phyloP scores from a whole-genome alignment of 768 basidiomycete genomes.

The Rhodocollybia butyracea region DNA sequence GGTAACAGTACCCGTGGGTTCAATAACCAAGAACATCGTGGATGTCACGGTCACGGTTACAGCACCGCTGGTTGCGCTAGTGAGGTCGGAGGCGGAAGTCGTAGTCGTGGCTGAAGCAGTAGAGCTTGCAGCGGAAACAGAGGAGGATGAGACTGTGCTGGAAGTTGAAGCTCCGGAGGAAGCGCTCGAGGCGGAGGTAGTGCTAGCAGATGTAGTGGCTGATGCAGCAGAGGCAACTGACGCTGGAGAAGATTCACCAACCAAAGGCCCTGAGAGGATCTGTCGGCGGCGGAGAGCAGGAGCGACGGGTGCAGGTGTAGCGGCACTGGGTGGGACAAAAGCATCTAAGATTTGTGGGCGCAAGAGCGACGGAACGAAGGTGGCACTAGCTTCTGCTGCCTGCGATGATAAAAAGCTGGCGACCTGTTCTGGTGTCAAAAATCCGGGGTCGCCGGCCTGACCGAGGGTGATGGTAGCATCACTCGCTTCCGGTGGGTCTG shows the following conservation, averaged over 20 bases:
- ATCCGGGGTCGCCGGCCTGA: too few species aligned
- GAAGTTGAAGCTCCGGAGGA: too few species aligned
- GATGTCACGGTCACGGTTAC: constrained; percentile 4
- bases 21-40: constrained; percentile 3
- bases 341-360: neutral
- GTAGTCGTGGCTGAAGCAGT: neutral
- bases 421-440: too few species aligned
- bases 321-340: too few species aligned
- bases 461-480: neutral
- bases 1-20: neutral
- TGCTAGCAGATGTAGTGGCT: too few species aligned
- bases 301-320: neutral
- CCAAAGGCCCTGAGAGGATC: neutral
- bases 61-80: neutral
- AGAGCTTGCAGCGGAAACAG: neutral
- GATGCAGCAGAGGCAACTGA: too few species aligned
- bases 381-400: too few species aligned
- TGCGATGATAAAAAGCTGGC: too few species aligned
- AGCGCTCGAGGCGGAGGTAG: too few species aligned
- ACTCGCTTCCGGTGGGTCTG: neutral
- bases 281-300: neutral
- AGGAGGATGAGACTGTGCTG: neutral
- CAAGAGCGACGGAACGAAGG: neutral
- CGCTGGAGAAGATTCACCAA: too few species aligned
- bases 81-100: neutral